Percentiles rank a stretch among this genome's conserved stretches.
Conservation (phyloP, 2,329 filamentous ascomycete genomes). For the Fusarium sp. region DNA sequence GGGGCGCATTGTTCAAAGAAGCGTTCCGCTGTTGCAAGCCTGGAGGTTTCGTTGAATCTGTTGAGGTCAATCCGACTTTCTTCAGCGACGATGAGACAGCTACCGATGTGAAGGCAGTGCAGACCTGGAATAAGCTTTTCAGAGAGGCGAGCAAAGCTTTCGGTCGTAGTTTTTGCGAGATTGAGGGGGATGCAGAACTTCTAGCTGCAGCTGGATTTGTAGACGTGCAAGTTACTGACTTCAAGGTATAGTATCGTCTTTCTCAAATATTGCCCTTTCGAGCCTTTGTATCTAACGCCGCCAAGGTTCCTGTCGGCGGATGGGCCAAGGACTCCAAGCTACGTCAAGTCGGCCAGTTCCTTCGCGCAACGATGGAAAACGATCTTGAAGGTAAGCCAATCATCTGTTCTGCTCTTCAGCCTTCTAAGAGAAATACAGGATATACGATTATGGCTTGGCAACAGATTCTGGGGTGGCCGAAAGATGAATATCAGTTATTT, state of each 20-base stretch:
- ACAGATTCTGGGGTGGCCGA: not conserved
- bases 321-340: conserved; percentile 14
- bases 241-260: not conserved
- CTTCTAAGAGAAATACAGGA: not conserved
- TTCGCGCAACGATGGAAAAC: conserved; percentile 15
- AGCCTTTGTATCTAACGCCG: not conserved
- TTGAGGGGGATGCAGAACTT: not conserved
- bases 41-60: not conserved
- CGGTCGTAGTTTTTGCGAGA: not conserved
- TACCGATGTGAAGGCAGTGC: not conserved
- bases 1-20: not conserved
- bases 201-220: not conserved
- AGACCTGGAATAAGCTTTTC: not conserved
- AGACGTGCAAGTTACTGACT: not conserved
- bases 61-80: not conserved
- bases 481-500: conserved; percentile 9
- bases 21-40: not conserved
- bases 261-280: too few relatives aligned
- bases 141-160: not conserved
- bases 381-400: conserved; percentile 8
- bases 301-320: not conserved
- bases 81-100: not conserved
- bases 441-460: conserved; percentile 1
- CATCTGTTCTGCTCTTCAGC: accelerated
- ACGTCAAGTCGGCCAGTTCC: conserved; percentile 1